Evolutionary conservation across 2,329 filamentous ascomycete genomes (phyloP), one percentile per base, ranked within the genome.

Genomic region (Aureobasidium namibiae): DNA sequence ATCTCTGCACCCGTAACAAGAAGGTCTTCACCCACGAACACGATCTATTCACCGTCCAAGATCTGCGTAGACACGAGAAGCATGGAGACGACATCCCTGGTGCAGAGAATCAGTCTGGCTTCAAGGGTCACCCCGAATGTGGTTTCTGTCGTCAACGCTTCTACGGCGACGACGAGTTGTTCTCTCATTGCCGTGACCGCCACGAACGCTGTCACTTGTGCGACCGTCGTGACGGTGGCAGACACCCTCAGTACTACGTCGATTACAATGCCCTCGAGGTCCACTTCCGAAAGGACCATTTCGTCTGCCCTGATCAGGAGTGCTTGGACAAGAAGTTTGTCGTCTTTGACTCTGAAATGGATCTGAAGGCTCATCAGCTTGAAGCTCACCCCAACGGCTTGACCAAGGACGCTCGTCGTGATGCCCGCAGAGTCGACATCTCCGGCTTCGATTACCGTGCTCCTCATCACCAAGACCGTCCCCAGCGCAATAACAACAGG

Each of bases 11-110:
- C 7, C 80, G 91, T 61, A 92, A 96, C 77, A 99, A 99, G 75
- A 96, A 96, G 70, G 91, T 96, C 34, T 99, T 99, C 67, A 96
- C 94, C 1, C 94, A 99, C 74, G 94, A 99, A 74, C 94, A 99
- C 70, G 90, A 95, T 63, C 80, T 99, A 1, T 97, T 96, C 72
- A 87, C 89, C 0, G 82, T 85, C 62, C 82, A 86, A 63, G 90
- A 92, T 65, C 78, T 97, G 52, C 85, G 89, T 65, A 88, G 84
- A 67, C 94, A 99, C 72, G 95, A 97, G 81, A 88, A 84, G 63
- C 85, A 87, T 63, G 94, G 94, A 60, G 94, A 99, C 68, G 90
- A 97, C 70, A 87, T 87, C 64, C 92, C 92, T 4, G 92, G 94
- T 34, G 88, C 92, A 0, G 79, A 88, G 38, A 90, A 96, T 67